Conservation (phyloP, 2,329 filamentous ascomycete species). For the Trichoderma sp. region DNA sequence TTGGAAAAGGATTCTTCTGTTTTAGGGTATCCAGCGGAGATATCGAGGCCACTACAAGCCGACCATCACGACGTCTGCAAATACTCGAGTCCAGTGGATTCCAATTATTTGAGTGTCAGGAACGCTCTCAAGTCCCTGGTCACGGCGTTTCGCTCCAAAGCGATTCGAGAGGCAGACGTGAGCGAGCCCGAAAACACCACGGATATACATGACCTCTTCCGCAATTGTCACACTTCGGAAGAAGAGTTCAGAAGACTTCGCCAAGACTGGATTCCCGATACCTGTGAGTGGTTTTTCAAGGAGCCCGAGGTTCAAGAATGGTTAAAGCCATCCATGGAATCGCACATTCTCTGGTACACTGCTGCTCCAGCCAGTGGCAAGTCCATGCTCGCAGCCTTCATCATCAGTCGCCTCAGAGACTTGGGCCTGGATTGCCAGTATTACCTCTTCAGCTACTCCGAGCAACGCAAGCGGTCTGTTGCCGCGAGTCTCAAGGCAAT, state of each 20-base stretch:
- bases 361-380: not conserved
- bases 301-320: not conserved
- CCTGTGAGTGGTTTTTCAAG: not conserved
- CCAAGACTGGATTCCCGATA: not conserved
- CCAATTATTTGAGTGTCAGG: constrained; percentile 2
- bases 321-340: not conserved
- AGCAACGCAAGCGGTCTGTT: not conserved
- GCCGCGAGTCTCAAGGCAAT: not conserved
- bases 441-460: constrained; percentile 1
- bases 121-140: constrained; percentile 4
- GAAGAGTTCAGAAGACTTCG: not conserved
- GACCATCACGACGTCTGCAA: constrained; percentile 21
- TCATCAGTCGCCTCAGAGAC: not conserved
- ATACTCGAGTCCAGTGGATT: not conserved
- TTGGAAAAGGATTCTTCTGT: constrained; percentile 15
- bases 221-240: constrained; percentile 1
- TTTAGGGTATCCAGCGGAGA: constrained; percentile 4
- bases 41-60: constrained; percentile 2
- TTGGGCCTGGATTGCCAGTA: not conserved
- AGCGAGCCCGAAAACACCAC: not conserved
- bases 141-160: not conserved
- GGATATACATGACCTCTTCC: not conserved
- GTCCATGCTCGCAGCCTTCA: not conserved
- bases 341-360: not conserved
- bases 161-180: not conserved